Conservation (phyloP, 2,329 filamentous ascomycete genomes). For the Cordyceps javanica region DNA sequence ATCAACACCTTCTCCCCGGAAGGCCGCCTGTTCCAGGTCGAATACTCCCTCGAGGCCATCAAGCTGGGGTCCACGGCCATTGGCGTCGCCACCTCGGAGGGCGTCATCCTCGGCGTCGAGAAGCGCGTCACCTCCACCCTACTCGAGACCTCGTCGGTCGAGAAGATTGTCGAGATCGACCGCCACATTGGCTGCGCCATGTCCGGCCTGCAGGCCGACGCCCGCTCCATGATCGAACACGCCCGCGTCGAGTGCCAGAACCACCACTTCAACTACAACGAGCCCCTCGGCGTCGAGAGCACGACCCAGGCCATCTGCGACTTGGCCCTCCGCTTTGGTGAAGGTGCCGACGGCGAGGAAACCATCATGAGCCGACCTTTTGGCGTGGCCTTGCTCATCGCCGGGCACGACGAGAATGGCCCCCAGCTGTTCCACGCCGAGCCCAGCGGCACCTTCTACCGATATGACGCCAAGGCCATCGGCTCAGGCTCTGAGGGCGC, state of each 20-base stretch:
- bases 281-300: constrained; percentile 90
- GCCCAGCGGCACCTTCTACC: constrained; percentile 96
- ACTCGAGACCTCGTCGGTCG: constrained; percentile 93
- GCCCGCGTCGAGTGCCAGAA: constrained; percentile 96
- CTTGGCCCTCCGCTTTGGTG: constrained; percentile 89
- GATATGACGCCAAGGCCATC: constrained; percentile 98
- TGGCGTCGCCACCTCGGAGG: constrained; percentile 90
- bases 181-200: constrained; percentile 98
- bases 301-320: constrained; percentile 99
- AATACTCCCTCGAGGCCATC: constrained; percentile 99
- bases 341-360: constrained; percentile 95
- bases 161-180: constrained; percentile 99
- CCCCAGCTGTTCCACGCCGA: constrained; percentile 97
- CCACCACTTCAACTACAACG: constrained; percentile 97
- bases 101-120: constrained; percentile 94
- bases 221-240: constrained; percentile 96
- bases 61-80: constrained; percentile 98
- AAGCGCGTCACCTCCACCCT: constrained; percentile 98
- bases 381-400: constrained; percentile 92
- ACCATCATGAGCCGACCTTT: constrained; percentile 98
- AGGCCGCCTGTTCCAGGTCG: constrained; percentile 99
- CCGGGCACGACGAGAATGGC: constrained; percentile 94
- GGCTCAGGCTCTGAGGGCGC: constrained; percentile 95
- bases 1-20: constrained; percentile 99
- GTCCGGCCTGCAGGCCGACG: constrained; percentile 95